A percentile compares a stretch with the other conserved stretches of the same genome.
Conservation (phyloP, 768 basidiomycete species). For the Panaeolus papilionaceus region DNA sequence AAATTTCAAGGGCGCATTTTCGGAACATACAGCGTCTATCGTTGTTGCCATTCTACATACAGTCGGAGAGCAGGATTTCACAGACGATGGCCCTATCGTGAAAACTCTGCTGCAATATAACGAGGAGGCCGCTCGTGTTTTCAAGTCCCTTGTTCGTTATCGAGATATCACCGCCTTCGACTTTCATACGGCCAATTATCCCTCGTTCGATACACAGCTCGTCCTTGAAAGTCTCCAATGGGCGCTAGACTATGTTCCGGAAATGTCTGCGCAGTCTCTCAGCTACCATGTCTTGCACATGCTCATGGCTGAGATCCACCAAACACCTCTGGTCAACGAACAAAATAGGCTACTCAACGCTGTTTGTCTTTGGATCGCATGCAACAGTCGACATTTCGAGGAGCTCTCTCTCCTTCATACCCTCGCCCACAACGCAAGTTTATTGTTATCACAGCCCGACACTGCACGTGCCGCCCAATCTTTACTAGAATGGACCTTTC, state of each 20-base stretch:
- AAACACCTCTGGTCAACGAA: constrained; percentile 80
- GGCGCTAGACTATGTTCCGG: constrained; percentile 51
- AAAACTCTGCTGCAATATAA: not conserved
- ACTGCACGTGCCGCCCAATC: constrained; percentile 74
- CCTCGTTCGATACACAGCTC: constrained; percentile 38
- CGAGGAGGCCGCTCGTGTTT: constrained; percentile 40
- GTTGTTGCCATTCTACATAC: constrained; percentile 64
- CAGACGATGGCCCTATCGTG: constrained; percentile 54
- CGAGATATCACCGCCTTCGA: constrained; percentile 61
- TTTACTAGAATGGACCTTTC: constrained; percentile 80
- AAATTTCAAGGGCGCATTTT: constrained; percentile 27
- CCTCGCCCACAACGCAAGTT: constrained; percentile 69
- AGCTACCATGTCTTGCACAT: constrained; percentile 81
- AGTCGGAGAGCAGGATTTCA: constrained; percentile 72
- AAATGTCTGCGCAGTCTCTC: constrained; percentile 56
- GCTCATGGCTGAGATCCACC: constrained; percentile 70
- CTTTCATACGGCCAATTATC: not conserved
- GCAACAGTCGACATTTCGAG: constrained; percentile 58
- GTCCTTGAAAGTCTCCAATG: constrained; percentile 66
- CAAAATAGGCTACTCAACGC: constrained; percentile 78
- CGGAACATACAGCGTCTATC: constrained; percentile 59
- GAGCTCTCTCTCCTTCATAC: constrained; percentile 68
- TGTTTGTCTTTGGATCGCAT: constrained; percentile 76
- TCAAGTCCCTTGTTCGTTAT: constrained; percentile 52
- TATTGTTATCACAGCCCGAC: constrained; percentile 71